These are phyloP conservation scores for Cinchona pubescens DNA, from an alignment of 257 asterid genomes.

Conservation along the genomic window DNA sequence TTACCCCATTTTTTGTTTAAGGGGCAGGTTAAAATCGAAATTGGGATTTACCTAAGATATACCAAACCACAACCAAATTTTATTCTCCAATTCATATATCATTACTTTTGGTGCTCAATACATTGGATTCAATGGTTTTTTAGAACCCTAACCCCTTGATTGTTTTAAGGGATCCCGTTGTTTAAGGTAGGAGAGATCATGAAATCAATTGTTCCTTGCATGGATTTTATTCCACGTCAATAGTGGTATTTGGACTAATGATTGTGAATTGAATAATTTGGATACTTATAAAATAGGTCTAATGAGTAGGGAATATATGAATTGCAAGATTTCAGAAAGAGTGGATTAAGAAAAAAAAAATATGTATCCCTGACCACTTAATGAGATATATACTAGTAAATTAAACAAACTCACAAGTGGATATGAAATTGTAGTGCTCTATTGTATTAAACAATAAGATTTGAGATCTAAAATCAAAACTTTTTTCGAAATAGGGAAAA, in stretches of 20 bases:
- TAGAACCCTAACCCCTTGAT: not conserved
- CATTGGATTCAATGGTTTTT: constrained; percentile 7
- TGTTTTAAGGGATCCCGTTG: not conserved
- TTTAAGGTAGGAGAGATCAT: not conserved
- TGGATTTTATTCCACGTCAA: not conserved
- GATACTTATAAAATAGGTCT: not conserved
- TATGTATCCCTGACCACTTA: not conserved
- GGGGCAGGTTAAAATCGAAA: too few species aligned
- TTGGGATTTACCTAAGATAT: too few species aligned
- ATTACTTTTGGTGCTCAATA: not conserved
- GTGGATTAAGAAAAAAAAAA: not conserved
- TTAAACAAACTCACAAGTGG: not conserved
- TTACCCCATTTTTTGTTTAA: too few species aligned
- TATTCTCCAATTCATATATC: not conserved
- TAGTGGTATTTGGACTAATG: not conserved
- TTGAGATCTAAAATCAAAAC: not conserved
- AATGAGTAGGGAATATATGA: constrained; percentile 20
- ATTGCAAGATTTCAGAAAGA: constrained; percentile 8
- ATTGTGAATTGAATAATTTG: constrained; percentile 18
- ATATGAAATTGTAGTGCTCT: not conserved
- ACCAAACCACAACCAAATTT: too few species aligned
- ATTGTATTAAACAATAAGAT: not conserved
- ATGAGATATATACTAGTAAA: not conserved
- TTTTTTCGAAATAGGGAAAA: not conserved
- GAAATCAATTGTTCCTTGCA: not conserved